These are phyloP conservation scores for Dothistroma pini DNA, from an alignment of 2,329 filamentous ascomycete genomes.

Conservation along the genomic window DNA sequence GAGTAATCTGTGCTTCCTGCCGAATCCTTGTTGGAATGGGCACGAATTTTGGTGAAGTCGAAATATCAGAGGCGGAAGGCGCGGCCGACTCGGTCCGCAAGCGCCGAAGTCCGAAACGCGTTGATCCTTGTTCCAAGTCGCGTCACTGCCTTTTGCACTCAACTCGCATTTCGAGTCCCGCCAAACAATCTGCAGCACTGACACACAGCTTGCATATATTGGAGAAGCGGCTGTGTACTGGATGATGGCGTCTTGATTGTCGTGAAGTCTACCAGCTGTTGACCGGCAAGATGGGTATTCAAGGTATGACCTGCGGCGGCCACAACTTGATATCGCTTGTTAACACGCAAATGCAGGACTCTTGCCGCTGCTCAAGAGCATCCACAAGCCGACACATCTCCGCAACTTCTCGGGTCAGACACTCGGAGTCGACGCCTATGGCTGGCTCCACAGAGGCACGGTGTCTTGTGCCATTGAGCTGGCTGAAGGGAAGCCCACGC, in stretches of 20 bases:
- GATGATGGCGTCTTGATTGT: slow-evolving; percentile 3
- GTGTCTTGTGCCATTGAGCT: slow-evolving; percentile 88
- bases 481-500: slow-evolving; percentile 81
- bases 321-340: neutral
- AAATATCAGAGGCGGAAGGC: neutral
- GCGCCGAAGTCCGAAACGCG: neutral
- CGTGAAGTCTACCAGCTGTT: neutral
- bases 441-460: slow-evolving; percentile 94
- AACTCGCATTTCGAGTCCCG: neutral
- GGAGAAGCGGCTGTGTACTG: neutral
- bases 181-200: neutral
- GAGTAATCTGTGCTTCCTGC: neutral
- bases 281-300: slow-evolving; percentile 35
- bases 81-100: neutral
- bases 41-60: slow-evolving; percentile 9
- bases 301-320: slow-evolving; percentile 26
- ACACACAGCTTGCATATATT: slow-evolving; percentile 2
- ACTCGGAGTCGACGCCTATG: slow-evolving; percentile 93
- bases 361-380: slow-evolving; percentile 89
- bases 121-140: slow-evolving; percentile 5
- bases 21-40: neutral
- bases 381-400: slow-evolving; percentile 81
- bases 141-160: slow-evolving; percentile 1
- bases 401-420: slow-evolving; percentile 85
- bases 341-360: slow-evolving; percentile 57